Percentiles rank a stretch among this genome's conserved stretches.
Conservation (phyloP, 176 grass and related monocot species). For the Poa annua region DNA sequence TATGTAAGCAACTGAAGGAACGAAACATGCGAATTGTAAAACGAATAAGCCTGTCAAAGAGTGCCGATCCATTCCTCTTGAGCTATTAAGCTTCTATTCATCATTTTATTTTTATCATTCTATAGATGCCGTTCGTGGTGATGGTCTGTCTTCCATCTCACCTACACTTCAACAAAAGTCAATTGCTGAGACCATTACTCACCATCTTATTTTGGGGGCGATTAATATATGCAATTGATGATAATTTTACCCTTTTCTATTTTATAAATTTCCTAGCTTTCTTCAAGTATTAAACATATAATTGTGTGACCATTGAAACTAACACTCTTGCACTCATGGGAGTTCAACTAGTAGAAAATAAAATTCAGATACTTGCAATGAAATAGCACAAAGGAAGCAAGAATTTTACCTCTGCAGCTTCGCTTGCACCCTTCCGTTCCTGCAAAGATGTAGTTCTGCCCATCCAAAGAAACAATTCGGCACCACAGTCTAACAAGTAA, state of each 20-base stretch:
- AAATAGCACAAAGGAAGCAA: background rate
- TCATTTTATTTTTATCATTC: background rate
- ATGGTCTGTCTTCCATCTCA: background rate
- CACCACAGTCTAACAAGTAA: constrained; percentile 20
- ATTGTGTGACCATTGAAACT: background rate
- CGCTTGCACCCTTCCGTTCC: constrained; percentile 8
- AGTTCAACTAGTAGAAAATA: background rate
- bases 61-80: background rate
- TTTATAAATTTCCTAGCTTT: background rate
- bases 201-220: too few relatives aligned
- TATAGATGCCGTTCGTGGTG: background rate
- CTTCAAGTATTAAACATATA: background rate
- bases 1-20: background rate
- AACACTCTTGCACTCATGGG: background rate
- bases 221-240: background rate
- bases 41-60: background rate
- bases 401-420: background rate
- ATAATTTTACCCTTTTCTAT: background rate
- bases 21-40: background rate
- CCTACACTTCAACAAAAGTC: background rate
- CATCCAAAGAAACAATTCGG: constrained; percentile 18
- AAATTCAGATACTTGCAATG: background rate
- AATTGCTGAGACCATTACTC: background rate
- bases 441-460: constrained; percentile 16
- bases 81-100: background rate